A percentile compares a stretch with the other conserved stretches of the same genome.
These are phyloP conservation scores for Chaetomidium leptoderma DNA, from an alignment of 495 filamentous ascomycete species.

Conservation along the genomic window DNA sequence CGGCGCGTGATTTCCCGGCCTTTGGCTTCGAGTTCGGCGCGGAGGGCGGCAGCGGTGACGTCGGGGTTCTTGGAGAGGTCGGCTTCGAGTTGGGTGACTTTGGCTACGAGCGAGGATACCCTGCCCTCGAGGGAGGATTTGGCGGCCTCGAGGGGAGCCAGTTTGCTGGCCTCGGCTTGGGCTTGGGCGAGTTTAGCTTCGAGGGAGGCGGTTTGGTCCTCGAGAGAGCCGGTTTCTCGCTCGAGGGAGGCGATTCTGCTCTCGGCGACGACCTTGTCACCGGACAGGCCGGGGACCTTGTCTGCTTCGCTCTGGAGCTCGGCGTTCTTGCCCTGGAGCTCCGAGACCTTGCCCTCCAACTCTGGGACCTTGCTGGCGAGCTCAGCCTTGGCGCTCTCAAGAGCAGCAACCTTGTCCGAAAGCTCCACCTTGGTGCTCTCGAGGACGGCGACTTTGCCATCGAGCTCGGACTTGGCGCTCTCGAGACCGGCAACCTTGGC, in stretches of 20 bases:
- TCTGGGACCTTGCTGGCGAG: constrained; percentile 20
- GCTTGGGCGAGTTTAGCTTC: constrained; percentile 22
- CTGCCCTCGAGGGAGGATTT: constrained; percentile 30
- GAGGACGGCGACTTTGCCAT: constrained; percentile 21
- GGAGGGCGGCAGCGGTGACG: constrained; percentile 22
- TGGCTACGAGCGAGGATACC: constrained; percentile 24
- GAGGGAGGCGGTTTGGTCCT: constrained; percentile 24
- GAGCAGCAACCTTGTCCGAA: constrained; percentile 17
- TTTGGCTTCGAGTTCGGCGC: constrained; percentile 31
- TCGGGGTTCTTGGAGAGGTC: constrained; percentile 28
- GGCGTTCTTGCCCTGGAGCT: constrained; percentile 25
- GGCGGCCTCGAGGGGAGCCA: constrained; percentile 29
- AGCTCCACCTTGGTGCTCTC: constrained; percentile 24
- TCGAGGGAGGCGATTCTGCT: constrained; percentile 32
- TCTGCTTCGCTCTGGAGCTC: constrained; percentile 29
- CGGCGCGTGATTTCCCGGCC: constrained; percentile 26
- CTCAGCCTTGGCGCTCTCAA: constrained; percentile 28
- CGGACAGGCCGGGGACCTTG: constrained; percentile 24
- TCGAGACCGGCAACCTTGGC: constrained; percentile 24
- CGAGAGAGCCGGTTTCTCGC: no score
- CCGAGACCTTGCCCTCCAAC: constrained; percentile 25
- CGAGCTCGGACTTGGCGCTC: constrained; percentile 24
- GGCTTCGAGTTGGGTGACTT: constrained; percentile 26
- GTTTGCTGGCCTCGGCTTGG: constrained; percentile 36
- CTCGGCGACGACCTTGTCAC: constrained; percentile 28